Conservation (phyloP, 106 monocot genomes). For the Xerophyta viscosa region DNA sequence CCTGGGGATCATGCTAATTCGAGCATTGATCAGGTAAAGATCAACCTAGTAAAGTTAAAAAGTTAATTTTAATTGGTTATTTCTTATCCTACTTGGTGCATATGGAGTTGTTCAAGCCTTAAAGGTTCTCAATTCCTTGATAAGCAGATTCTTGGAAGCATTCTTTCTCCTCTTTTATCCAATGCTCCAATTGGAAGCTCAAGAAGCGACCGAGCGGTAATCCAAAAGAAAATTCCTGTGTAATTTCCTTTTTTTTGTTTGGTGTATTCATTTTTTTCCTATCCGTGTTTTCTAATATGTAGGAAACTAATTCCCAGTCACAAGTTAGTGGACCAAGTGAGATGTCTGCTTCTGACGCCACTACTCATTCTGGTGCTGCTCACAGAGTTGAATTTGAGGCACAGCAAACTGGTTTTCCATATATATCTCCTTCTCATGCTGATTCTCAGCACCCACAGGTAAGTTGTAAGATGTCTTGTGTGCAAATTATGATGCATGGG, state of each 20-base stretch:
- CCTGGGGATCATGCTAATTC: constrained; percentile 36
- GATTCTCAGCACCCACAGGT: constrained; percentile 49
- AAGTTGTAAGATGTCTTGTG: constrained; percentile 13
- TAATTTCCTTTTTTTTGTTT: not conserved
- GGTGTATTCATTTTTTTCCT: no score
- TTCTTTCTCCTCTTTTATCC: constrained; percentile 50
- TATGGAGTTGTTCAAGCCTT: not conserved
- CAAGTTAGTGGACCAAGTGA: constrained; percentile 25
- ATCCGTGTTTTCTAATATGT: no score
- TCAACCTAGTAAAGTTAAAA: constrained; percentile 2
- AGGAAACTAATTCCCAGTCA: constrained; percentile 30
- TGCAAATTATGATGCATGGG: no score
- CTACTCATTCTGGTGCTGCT: constrained; percentile 19
- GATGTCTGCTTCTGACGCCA: constrained; percentile 15
- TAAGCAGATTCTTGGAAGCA: constrained; percentile 56
- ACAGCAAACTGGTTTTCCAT: constrained; percentile 15
- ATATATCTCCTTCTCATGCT: constrained; percentile 20
- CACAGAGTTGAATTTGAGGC: constrained; percentile 24
- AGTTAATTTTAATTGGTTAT: no score
- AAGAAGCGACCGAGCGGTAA: constrained; percentile 31
- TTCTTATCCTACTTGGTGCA: no score
- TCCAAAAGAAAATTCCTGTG: not conserved
- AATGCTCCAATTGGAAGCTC: constrained; percentile 19
- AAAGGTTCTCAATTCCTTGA: constrained; percentile 1
- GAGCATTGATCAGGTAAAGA: constrained; percentile 51